Evolutionary conservation across 352 stramenopile genomes (phyloP).

Genomic region (Aphanomyces cochlioides): DNA sequence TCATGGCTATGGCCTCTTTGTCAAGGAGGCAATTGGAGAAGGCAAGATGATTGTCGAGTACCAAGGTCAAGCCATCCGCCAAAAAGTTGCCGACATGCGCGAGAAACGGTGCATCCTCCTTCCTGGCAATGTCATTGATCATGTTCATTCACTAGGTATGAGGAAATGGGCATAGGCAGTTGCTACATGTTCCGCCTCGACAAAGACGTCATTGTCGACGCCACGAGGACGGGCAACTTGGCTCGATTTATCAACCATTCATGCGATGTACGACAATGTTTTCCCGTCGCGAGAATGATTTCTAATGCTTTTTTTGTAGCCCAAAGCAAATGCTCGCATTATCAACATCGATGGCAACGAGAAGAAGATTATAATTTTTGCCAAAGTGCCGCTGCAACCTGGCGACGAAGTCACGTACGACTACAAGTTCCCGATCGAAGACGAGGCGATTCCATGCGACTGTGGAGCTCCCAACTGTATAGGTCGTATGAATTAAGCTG

Average conservation of each 20-base stretch:
- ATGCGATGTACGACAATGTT: constrained; percentile 51
- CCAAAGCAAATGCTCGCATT: constrained; percentile 92
- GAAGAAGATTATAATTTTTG: constrained; percentile 97
- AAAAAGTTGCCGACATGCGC: constrained; percentile 88
- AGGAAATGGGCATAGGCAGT: constrained; percentile 89
- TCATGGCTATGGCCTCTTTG: constrained; percentile 96
- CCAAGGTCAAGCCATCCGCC: constrained; percentile 90
- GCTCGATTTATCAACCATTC: constrained; percentile 97
- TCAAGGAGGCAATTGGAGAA: constrained; percentile 85
- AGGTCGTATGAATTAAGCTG: constrained; percentile 90
- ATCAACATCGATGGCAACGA: constrained; percentile 79
- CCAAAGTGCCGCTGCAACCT: constrained; percentile 84
- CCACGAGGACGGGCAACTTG: constrained; percentile 89
- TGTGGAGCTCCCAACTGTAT: constrained; percentile 93
- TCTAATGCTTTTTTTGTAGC: constrained; percentile 31
- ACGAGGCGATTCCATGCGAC: constrained; percentile 91
- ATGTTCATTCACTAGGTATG: constrained; percentile 51
- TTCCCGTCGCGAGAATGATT: neutral
- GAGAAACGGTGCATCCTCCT: constrained; percentile 60
- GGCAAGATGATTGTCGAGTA: constrained; percentile 98
- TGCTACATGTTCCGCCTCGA: constrained; percentile 99
- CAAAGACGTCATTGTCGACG: constrained; percentile 92
- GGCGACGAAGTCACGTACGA: constrained; percentile 95
- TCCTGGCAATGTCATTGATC: neutral
- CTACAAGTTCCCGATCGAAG: constrained; percentile 97